Evolutionary conservation across 2,329 filamentous ascomycete species (phyloP).

Genomic region (Penicillium sp.): DNA sequence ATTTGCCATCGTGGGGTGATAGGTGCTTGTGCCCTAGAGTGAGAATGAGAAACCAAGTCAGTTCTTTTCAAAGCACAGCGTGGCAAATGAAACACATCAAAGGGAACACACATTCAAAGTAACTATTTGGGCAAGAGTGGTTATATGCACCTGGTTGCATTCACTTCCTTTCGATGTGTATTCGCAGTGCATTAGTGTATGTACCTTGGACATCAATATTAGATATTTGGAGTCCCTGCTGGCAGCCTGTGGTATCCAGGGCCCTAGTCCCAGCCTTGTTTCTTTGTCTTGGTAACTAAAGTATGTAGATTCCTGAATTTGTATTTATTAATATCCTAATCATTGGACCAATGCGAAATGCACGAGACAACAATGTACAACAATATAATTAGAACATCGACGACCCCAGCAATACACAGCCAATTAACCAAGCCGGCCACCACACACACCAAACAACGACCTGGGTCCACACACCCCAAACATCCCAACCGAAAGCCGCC

Average conservation of each 20-base stretch:
- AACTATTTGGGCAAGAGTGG: background rate
- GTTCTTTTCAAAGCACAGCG: background rate
- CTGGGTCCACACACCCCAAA: conserved; percentile 85
- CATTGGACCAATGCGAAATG: background rate
- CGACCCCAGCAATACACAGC: conserved; percentile 36
- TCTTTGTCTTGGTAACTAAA: background rate
- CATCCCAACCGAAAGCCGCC: conserved; percentile 82
- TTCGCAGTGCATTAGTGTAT: background rate
- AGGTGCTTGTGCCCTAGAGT: background rate
- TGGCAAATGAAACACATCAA: background rate
- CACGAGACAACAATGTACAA: background rate
- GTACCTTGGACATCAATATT: background rate
- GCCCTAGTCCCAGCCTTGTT: background rate
- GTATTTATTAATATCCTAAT: conserved; percentile 2
- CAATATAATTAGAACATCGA: conserved; percentile 29
- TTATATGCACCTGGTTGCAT: background rate
- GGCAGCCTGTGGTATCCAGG: background rate
- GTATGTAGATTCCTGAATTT: background rate
- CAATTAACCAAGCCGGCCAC: conserved; percentile 88
- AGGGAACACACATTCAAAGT: background rate
- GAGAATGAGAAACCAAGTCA: background rate
- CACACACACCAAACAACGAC: conserved; percentile 91
- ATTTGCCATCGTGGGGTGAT: background rate
- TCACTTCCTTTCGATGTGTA: background rate
- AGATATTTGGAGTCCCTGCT: background rate